Evolutionary conservation across 495 filamentous ascomycete genomes (phyloP), one percentile per base, ranked within the genome.

Genomic region (Tuber magnatum): DNA sequence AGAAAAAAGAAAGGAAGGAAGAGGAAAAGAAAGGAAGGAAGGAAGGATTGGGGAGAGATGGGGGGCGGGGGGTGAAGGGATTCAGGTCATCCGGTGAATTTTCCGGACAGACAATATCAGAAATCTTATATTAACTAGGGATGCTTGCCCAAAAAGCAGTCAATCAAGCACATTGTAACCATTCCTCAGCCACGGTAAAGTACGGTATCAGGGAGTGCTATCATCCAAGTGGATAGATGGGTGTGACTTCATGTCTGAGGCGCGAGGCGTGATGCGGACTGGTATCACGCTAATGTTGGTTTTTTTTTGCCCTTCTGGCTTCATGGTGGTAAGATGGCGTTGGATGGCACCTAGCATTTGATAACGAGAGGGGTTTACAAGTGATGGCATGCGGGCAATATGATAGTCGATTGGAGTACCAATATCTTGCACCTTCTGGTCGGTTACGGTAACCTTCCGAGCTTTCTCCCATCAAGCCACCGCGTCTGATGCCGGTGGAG

Each of bases 381-480:
- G 39, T 8, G 1, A 35, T 65, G 28, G 28, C 14, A 65, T 65
- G 56, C 28, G 28, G 28, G 28, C 32, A 32, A 35, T 35, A 35
- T 0, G 56, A 14, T 35, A 16, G 4, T 65, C 56, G 56, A 65
- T 65, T 65, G 56, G 56, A 65, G 28, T 65, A 35, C 56, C 56
- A 32, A 35, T 65, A 65, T 65, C 56, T 65, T 65, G 28, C 56
- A 65, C 56, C 12, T 65, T 65, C 28, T 65, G 3, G 28, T 65
- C 56, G 56, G 28, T 65, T 65, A 65, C 56, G 56, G 56, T 65
- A 35, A 35, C 56, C 56, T 65, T 65, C 56, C 56, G 56, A 65
- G 56, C 28, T 35, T 35, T 65, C 16, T 14, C 56, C 56, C 12
- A 65, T 32, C 56, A 65, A 65, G 56, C 56, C 56, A 65, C 56